Base-by-base conservation (phyloP, 2,329 filamentous ascomycete genomes). In the Pezicula rhizophila region DNA sequence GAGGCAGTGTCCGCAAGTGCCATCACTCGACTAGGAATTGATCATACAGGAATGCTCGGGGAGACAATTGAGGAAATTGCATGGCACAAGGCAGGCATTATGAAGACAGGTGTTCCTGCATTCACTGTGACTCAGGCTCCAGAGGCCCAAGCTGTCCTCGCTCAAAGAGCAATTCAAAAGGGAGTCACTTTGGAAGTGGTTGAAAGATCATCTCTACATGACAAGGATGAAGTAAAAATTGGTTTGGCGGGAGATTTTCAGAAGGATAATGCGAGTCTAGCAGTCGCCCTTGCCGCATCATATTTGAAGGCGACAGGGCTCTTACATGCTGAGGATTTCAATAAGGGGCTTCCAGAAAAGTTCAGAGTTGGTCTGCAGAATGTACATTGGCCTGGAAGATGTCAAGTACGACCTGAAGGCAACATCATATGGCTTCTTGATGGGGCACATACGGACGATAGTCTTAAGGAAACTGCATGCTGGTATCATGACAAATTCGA, bases 31-130 rank as follows among this genome's bases (percentile, higher is more conserved):
- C 67, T 96, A 39, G 90, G 89, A 3, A 85, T 96, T 52, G 91
- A 96, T 60, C 91, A 96, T 66, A 82, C 85, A 1, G 81, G 78
- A 4, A 82, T 95, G 76, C 73, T 96, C 33, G 91, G 91, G 10
- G 75, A 78, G 34, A 91, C 89, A 0, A 78, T 92, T 45, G 83
- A 87, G 49, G 74, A 89, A 61, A 96, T 96, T 55, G 84, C 90
- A 3, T 96, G 90, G 91, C 88, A 96, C 65, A 96, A 96, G 67
- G 85, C 84, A 6, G 91, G 91, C 1, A 87, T 96, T 40, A 85
- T 95, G 64, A 96, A 95, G 66, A 45, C 67, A 1, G 80, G 78
- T 0, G 76, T 77, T 4, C 74, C 76, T 20, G 81, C 78, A 2
- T 87, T 87, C 52, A 84, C 84, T 0, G 77, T 77, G 2, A 72